A percentile compares a stretch with the other conserved stretches of the same genome.
phyloP scores from a whole-genome alignment of 306 rosid species.

The Spatholobus suberectus region DNA sequence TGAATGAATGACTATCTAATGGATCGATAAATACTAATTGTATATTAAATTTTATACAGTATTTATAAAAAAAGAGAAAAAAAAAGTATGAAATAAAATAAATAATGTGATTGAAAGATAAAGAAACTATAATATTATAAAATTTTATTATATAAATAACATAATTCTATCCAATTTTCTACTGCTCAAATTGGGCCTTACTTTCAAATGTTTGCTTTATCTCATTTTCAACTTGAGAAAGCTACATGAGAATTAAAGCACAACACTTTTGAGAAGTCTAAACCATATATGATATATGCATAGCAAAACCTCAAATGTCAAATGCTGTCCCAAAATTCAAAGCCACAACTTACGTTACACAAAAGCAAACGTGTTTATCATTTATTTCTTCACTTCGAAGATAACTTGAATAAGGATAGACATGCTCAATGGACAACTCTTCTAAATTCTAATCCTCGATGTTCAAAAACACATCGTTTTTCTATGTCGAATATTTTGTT shows the following conservation, averaged over 20 bases:
- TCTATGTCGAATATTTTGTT: too few relatives aligned
- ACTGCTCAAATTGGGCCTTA: neutral
- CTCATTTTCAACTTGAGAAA: neutral
- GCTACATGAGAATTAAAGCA: neutral
- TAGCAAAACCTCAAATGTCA: neutral
- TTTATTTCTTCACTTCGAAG: slow-evolving; percentile 29
- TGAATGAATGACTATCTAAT: neutral
- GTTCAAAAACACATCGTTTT: neutral
- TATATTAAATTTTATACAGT: too few relatives aligned
- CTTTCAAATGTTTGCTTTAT: neutral
- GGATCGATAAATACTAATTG: too few relatives aligned
- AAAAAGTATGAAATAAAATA: neutral
- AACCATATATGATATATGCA: neutral
- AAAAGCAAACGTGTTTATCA: slow-evolving; percentile 13
- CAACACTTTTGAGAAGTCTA: neutral
- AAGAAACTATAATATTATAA: neutral
- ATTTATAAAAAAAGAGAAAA: too few relatives aligned
- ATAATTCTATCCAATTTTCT: neutral
- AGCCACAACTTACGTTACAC: slow-evolving; percentile 10
- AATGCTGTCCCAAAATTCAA: neutral
- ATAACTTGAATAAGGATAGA: neutral
- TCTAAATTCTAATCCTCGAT: neutral
- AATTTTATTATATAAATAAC: neutral
- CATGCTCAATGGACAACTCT: neutral
- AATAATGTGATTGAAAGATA: neutral